Evolutionary conservation across 2,329 filamentous ascomycete genomes (phyloP).

Genomic region (Lizonia empirigonia): DNA sequence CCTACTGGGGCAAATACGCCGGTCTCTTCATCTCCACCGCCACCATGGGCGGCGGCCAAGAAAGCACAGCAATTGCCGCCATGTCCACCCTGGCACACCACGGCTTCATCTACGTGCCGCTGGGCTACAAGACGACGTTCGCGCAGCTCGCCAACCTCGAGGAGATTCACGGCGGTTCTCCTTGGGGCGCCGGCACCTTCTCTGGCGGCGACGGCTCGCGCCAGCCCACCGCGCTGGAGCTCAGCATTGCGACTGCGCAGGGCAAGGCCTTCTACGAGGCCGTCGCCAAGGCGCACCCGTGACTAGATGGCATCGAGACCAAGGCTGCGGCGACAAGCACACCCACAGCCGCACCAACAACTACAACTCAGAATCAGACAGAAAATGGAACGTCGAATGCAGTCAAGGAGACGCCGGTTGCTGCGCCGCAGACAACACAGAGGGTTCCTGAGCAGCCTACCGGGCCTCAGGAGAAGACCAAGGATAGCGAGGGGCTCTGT

Average conservation of each 20-base stretch:
- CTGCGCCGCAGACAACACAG: constrained; percentile 25
- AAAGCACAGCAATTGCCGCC: constrained; percentile 78
- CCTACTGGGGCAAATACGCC: constrained; percentile 84
- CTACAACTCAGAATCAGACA: constrained; percentile 5
- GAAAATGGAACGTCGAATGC: constrained; percentile 15
- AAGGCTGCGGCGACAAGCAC: not conserved
- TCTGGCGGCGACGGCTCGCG: constrained; percentile 79
- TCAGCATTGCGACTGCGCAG: constrained; percentile 79
- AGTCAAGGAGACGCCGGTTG: constrained; percentile 19
- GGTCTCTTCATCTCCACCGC: constrained; percentile 91
- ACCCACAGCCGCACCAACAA: constrained; percentile 3
- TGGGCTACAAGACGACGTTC: constrained; percentile 88
- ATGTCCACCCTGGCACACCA: constrained; percentile 91
- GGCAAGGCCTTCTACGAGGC: constrained; percentile 83
- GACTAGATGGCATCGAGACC: constrained; percentile 69
- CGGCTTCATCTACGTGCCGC: constrained; percentile 93
- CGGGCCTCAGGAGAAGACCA: constrained; percentile 41
- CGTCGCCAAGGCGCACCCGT: constrained; percentile 73
- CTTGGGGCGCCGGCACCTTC: constrained; percentile 96
- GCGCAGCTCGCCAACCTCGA: constrained; percentile 68
- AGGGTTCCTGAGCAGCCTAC: constrained; percentile 20
- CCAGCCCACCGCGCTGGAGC: constrained; percentile 75
- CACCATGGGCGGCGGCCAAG: constrained; percentile 84
- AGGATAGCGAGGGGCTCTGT: constrained; percentile 71
- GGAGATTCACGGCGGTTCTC: constrained; percentile 83